These are phyloP conservation scores for Alternaria angustiovoidea DNA, from an alignment of 2,329 filamentous ascomycete species.

Conservation along the genomic window DNA sequence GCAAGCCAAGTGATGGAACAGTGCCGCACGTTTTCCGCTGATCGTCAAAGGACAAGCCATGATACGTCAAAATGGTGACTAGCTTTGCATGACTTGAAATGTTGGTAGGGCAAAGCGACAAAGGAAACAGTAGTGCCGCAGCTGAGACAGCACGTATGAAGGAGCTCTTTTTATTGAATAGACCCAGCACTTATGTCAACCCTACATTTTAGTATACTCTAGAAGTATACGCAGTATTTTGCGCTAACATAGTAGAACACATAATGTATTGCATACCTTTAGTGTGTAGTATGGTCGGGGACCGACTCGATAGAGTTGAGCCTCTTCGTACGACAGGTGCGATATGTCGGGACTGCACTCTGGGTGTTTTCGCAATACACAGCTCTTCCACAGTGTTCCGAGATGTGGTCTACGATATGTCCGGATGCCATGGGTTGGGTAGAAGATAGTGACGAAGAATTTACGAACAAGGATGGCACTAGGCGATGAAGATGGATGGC, in stretches of 20 bases:
- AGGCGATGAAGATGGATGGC: background rate
- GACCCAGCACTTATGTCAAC: too few species aligned
- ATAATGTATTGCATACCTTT: too few species aligned
- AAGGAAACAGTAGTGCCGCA: background rate
- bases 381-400: background rate
- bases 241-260: too few species aligned
- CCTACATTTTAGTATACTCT: too few species aligned
- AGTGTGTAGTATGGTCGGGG: too few species aligned
- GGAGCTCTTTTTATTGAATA: background rate
- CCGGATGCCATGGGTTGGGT: background rate
- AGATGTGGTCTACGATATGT: background rate
- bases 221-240: too few species aligned
- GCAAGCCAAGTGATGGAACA: slow-evolving; percentile 9
- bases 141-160: background rate
- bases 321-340: background rate
- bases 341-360: background rate
- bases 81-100: background rate
- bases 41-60: background rate
- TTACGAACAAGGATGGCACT: background rate
- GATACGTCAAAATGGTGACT: background rate
- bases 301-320: too few species aligned
- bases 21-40: slow-evolving; percentile 10
- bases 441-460: background rate
- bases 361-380: background rate
- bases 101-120: background rate